Evolutionary conservation across 176 grass and related monocot species (phyloP).

Genomic region (Triticum timopheevii): DNA sequence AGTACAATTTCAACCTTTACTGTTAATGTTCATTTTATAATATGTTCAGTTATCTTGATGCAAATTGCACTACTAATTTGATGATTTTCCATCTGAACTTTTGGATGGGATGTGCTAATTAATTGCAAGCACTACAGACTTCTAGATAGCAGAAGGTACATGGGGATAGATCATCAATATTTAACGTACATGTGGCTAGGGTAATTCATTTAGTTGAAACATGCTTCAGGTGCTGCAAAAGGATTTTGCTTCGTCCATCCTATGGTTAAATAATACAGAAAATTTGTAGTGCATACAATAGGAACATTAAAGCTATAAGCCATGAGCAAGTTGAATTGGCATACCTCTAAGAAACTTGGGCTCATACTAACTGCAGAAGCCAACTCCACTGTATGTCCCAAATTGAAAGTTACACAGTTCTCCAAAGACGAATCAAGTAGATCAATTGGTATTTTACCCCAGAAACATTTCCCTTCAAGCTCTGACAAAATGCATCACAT

Average conservation of each 20-base stretch:
- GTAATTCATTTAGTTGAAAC: slow-evolving; percentile 10
- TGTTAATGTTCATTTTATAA: background rate
- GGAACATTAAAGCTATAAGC: slow-evolving; percentile 5
- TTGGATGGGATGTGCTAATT: background rate
- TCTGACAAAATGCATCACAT: slow-evolving; percentile 52
- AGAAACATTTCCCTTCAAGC: slow-evolving; percentile 79
- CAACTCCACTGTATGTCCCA: slow-evolving; percentile 76
- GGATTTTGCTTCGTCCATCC: background rate
- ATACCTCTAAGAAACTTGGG: slow-evolving; percentile 85
- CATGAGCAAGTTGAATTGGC: slow-evolving; percentile 17
- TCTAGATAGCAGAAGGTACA: slow-evolving; percentile 9
- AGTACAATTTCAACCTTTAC: background rate
- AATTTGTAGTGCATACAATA: background rate
- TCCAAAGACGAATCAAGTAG: slow-evolving; percentile 85
- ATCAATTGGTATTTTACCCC: slow-evolving; percentile 85
- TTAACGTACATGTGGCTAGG: background rate
- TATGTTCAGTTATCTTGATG: slow-evolving; percentile 16
- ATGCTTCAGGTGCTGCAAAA: slow-evolving; percentile 6
- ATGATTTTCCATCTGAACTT: background rate
- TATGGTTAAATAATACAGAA: background rate
- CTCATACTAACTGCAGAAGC: slow-evolving; percentile 73
- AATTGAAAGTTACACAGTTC: slow-evolving; percentile 73
- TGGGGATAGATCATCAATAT: background rate
- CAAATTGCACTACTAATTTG: background rate
- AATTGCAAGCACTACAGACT: background rate